Percentiles rank a stretch among this genome's conserved stretches.
phyloP scores from a whole-genome alignment of 345 rosid species.

The Corchorus olitorius region DNA sequence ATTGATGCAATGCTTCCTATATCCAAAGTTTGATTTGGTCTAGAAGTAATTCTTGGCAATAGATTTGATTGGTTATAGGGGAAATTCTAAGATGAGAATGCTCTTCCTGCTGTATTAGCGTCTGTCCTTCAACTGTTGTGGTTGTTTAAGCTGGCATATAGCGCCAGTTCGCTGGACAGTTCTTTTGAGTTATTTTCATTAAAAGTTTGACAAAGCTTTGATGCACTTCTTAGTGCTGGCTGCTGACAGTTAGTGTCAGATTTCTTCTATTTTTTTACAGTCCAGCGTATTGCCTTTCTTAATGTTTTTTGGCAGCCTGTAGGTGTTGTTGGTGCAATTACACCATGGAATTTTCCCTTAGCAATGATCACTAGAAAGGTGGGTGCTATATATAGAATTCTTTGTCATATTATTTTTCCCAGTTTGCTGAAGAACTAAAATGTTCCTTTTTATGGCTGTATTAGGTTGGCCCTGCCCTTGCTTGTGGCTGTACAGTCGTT shows the following conservation, averaged over 20 bases:
- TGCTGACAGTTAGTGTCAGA: background rate
- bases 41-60: background rate
- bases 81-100: background rate
- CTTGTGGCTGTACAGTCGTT: conserved; percentile 97
- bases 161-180: background rate
- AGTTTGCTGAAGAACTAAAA: conserved; percentile 17
- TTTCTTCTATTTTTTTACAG: conserved; percentile 14
- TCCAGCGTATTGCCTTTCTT: conserved; percentile 16
- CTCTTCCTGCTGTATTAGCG: background rate
- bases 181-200: background rate
- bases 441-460: conserved; percentile 26
- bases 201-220: conserved; percentile 2
- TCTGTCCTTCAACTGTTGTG: background rate
- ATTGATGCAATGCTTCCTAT: background rate
- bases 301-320: conserved; percentile 66
- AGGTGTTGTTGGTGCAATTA: conserved; percentile 93
- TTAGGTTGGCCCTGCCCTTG: conserved; percentile 99
- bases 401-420: background rate
- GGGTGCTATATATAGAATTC: conserved; percentile 22
- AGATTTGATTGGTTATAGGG: background rate
- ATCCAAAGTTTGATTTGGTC: background rate
- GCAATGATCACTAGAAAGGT: conserved; percentile 99
- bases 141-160: background rate
- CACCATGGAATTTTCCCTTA: conserved; percentile 98
- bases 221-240: background rate